Evolutionary conservation across 2,329 filamentous ascomycete species (phyloP), one percentile per base, ranked within the genome.

Genomic region (Polytolypa hystricis): DNA sequence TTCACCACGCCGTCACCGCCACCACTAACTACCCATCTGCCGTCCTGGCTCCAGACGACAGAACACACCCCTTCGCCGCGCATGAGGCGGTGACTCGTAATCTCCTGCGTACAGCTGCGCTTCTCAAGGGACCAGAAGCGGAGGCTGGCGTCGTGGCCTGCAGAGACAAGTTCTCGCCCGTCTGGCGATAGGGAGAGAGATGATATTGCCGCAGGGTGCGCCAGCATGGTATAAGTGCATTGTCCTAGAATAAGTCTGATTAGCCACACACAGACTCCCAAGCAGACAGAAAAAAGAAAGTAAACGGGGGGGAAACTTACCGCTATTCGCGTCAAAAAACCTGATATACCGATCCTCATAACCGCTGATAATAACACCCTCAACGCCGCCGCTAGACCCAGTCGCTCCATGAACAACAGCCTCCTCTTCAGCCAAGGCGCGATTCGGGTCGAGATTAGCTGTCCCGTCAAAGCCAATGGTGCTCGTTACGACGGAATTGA

Each of bases 141-240:
- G 39, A 98, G 76, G 39, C 84, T 91, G 36, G 89, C 89, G 56
- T 98, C 91, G 58, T 98, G 91, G 15, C 91, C 91, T 1, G 86
- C 91, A 30, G 86, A 95, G 33, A 98, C 89, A 8, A 95, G 79
- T 66, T 98, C 91, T 40, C 81, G 79, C 30, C 89, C 87, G 54
- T 96, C 89, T 10, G 89, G 91, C 48, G 85, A 94, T 14, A 98
- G 74, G 0, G 85, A 93, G 4, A 98, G 72, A 17, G 84, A 81
- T 1, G 91, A 93, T 47, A 98, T 95, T 39, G 91, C 81, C 3
- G 87, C 82, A 1, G 91, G 86, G 51, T 98, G 91, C 4, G 91
- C 91, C 41, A 96, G 77, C 91, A 98, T 98, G 53, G 83, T 93
- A 63, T 98, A 98, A 45, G 91, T 96, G 65, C 87, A 95, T 85